Conservation (phyloP, 192 early-diverging fungal genomes). For the Thamnidium elegans region DNA sequence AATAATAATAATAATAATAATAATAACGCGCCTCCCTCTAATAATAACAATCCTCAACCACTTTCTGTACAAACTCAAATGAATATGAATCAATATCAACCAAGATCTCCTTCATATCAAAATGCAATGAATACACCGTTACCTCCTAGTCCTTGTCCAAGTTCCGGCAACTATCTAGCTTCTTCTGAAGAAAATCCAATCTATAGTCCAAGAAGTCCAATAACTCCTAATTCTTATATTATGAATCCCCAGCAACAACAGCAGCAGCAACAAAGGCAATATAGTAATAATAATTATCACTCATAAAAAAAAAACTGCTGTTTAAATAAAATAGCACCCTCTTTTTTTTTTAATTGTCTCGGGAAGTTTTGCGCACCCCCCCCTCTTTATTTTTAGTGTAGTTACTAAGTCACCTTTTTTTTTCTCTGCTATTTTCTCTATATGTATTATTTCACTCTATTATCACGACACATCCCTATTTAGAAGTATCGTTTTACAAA, state of each 20-base stretch:
- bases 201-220: slow-evolving; percentile 13
- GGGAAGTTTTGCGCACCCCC: no score
- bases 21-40: background rate
- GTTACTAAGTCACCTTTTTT: no score
- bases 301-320: no score
- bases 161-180: background rate
- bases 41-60: slow-evolving; percentile 11
- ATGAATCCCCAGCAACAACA: background rate
- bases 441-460: no score
- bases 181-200: background rate
- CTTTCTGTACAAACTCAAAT: slow-evolving; percentile 35
- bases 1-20: slow-evolving; percentile 6
- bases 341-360: no score
- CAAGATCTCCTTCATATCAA: slow-evolving; percentile 35
- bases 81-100: slow-evolving; percentile 10
- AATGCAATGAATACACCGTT: slow-evolving; percentile 50
- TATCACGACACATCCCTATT: no score
- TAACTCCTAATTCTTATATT: slow-evolving; percentile 6
- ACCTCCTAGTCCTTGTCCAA: slow-evolving; percentile 40
- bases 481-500: no score
- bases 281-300: no score
- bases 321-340: no score
- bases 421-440: no score
- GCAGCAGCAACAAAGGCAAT: background rate
- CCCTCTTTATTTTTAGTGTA: no score